Evolutionary conservation across 2,329 filamentous ascomycete genomes (phyloP).

Genomic region (Cercospora sojina): DNA sequence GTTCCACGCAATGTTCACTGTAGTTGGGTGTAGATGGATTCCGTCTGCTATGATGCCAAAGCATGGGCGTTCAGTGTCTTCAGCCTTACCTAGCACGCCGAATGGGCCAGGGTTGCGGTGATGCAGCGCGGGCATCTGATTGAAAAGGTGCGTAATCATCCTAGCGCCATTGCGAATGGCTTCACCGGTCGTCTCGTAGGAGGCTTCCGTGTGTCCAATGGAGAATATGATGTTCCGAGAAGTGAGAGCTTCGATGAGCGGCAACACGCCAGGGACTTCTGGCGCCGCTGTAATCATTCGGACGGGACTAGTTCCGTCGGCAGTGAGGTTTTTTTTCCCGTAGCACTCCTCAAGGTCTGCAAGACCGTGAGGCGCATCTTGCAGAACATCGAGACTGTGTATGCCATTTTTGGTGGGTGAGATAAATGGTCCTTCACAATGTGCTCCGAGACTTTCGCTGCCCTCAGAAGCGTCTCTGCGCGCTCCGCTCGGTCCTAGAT

Average conservation of each 20-base stretch:
- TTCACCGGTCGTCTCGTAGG: slow-evolving; percentile 47
- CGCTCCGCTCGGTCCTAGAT: slow-evolving; percentile 69
- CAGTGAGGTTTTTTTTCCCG: slow-evolving; percentile 64
- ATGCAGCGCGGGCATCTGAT: slow-evolving; percentile 54
- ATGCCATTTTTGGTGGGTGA: slow-evolving; percentile 81
- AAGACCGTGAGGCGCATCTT: slow-evolving; percentile 59
- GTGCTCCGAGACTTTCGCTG: slow-evolving; percentile 83
- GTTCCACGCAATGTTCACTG: slow-evolving; percentile 84
- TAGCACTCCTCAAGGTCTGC: slow-evolving; percentile 69
- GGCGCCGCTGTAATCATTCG: slow-evolving; percentile 86
- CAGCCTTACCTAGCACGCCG: slow-evolving; percentile 69
- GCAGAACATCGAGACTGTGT: slow-evolving; percentile 73
- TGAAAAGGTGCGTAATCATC: slow-evolving; percentile 56
- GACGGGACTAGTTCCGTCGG: slow-evolving; percentile 49
- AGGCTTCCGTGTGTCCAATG: slow-evolving; percentile 57
- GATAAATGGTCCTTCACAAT: slow-evolving; percentile 89
- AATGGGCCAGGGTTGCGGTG: slow-evolving; percentile 89
- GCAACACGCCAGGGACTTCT: slow-evolving; percentile 64
- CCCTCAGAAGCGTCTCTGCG: slow-evolving; percentile 64
- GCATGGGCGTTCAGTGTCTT: slow-evolving; percentile 59
- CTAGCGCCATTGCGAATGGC: slow-evolving; percentile 52
- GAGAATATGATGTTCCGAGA: slow-evolving; percentile 68
- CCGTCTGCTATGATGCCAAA: slow-evolving; percentile 91
- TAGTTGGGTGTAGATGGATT: slow-evolving; percentile 84
- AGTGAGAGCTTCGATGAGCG: slow-evolving; percentile 65